These are phyloP conservation scores for Suhomyces maxii DNA, from an alignment of 1,139 yeast genomes.

Conservation along the genomic window DNA sequence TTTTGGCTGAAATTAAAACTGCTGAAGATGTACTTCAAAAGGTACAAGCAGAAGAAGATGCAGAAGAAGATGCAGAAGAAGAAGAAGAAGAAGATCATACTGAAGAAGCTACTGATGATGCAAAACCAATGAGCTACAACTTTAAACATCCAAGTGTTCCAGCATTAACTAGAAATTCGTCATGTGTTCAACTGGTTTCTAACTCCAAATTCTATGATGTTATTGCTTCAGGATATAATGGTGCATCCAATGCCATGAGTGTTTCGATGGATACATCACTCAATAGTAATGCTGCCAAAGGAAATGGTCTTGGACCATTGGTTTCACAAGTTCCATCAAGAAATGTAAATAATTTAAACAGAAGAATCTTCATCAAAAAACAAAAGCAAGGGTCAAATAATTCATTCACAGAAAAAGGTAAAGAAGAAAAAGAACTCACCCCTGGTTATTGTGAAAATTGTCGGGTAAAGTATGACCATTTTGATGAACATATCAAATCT, in stretches of 20 bases:
- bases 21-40: neutral
- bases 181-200: slow-evolving; percentile 26
- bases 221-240: slow-evolving; percentile 78
- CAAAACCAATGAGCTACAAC: slow-evolving; percentile 10
- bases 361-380: slow-evolving; percentile 47
- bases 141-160: slow-evolving; percentile 15
- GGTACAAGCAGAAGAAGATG: neutral
- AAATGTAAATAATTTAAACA: slow-evolving; percentile 59
- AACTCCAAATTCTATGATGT: slow-evolving; percentile 58
- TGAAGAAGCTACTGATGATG: slow-evolving; percentile 3
- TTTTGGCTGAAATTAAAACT: neutral
- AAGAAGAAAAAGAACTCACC: slow-evolving; percentile 33
- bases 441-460: slow-evolving; percentile 95
- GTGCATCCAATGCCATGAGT: slow-evolving; percentile 52
- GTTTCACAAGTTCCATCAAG: slow-evolving; percentile 69
- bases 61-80: neutral
- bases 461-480: slow-evolving; percentile 76
- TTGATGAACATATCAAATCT: slow-evolving; percentile 72
- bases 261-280: slow-evolving; percentile 48
- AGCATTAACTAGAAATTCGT: slow-evolving; percentile 26
- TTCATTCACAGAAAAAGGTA: slow-evolving; percentile 4
- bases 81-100: neutral
- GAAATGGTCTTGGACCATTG: slow-evolving; percentile 72
- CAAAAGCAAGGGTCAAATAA: slow-evolving; percentile 24
- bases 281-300: slow-evolving; percentile 37